phyloP scores from a whole-genome alignment of 1,284 basidiomycete genomes.

The Filobasidium uniguttulatum region DNA sequence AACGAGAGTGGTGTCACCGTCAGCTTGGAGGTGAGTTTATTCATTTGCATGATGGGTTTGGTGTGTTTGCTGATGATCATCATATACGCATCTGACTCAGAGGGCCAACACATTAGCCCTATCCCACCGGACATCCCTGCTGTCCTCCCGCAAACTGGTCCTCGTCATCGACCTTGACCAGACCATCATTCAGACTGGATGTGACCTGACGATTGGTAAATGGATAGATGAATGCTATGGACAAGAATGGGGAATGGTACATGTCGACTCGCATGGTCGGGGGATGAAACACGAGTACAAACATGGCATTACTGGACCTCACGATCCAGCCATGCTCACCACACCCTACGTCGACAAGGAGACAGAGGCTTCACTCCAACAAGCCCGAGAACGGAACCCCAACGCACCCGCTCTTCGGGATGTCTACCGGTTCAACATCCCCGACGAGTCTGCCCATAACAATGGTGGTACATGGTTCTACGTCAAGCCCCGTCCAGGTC shows the following conservation, averaged over 20 bases:
- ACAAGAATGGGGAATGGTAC: slow-evolving; percentile 2
- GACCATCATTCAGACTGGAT: slow-evolving; percentile 95
- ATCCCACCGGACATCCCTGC: slow-evolving; percentile 62
- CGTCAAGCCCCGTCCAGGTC: slow-evolving; percentile 63
- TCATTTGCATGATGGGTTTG: not conserved
- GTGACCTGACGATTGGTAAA: slow-evolving; percentile 94
- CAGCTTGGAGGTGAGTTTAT: slow-evolving; percentile 27
- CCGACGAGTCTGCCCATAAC: slow-evolving; percentile 44
- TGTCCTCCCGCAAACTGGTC: slow-evolving; percentile 64
- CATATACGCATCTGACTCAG: slow-evolving; percentile 48
- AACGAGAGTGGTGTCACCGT: slow-evolving; percentile 38
- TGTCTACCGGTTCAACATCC: slow-evolving; percentile 67
- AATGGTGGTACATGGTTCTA: slow-evolving; percentile 55
- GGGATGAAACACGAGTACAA: not conserved
- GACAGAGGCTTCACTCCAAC: not conserved
- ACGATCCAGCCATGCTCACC: not conserved
- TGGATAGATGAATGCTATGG: slow-evolving; percentile 60
- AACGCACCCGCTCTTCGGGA: slow-evolving; percentile 80
- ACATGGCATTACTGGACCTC: not conserved
- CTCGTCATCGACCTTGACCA: slow-evolving; percentile 98
- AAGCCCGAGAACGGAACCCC: slow-evolving; percentile 47
- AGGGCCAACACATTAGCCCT: slow-evolving; percentile 80
- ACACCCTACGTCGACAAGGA: no score
- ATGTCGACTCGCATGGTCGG: not conserved
- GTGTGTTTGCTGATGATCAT: slow-evolving; percentile 20